Conservation (phyloP, 1,284 basidiomycete genomes). For the Farysia itapuensis region DNA sequence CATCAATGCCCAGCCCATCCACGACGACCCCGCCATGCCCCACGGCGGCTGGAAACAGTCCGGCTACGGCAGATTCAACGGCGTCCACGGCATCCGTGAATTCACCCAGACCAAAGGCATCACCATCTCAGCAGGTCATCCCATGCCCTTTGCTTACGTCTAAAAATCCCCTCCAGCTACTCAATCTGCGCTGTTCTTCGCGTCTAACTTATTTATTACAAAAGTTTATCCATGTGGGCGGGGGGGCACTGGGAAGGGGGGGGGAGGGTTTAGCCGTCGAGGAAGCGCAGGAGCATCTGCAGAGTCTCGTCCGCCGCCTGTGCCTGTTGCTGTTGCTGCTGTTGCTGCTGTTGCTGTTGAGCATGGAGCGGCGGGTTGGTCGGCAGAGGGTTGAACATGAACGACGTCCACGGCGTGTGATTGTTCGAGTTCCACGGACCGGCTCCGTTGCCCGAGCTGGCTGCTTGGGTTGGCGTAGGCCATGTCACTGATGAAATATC, state of each 20-base stretch:
- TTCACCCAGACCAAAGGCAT: conserved; percentile 86
- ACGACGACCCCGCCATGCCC: conserved; percentile 31
- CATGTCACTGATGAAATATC: conserved; percentile 7
- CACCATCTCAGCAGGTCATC: conserved; percentile 61
- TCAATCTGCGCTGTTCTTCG: too few species aligned
- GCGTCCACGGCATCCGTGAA: conserved; percentile 83
- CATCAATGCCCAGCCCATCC: conserved; percentile 46
- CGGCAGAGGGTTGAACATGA: not conserved
- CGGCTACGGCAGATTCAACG: conserved; percentile 60
- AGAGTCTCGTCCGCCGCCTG: conserved; percentile 29
- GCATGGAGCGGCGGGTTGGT: not conserved
- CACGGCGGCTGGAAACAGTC: conserved; percentile 74
- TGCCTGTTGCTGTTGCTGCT: not conserved
- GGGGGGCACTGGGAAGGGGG: too few species aligned
- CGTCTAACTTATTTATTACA: too few species aligned
- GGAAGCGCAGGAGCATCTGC: conserved; percentile 21
- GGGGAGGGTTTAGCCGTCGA: conserved; percentile 4
- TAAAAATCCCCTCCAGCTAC: too few species aligned
- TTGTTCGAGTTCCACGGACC: too few species aligned
- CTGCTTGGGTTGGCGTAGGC: not conserved
- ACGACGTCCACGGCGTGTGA: not conserved
- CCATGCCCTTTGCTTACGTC: conserved; percentile 18
- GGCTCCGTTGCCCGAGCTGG: too few species aligned
- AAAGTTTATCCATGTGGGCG: too few species aligned
- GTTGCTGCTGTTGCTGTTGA: not conserved